A percentile compares a stretch with the other conserved stretches of the same genome.
Evolutionary conservation across 495 filamentous ascomycete species (phyloP).

Genomic region (Barbatosphaeria neglecta): DNA sequence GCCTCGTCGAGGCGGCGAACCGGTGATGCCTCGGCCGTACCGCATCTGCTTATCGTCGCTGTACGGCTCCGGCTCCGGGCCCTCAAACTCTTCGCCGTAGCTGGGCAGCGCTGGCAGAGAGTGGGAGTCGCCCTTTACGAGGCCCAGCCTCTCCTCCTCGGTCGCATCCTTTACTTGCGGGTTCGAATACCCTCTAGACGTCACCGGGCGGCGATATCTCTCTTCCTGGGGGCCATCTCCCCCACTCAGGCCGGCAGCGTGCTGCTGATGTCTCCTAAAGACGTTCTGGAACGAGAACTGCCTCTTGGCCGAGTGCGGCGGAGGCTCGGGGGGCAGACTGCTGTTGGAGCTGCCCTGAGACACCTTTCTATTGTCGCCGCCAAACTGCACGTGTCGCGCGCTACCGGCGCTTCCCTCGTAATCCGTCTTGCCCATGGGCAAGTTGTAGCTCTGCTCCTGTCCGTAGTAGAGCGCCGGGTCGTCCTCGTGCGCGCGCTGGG

Average conservation of each 20-base stretch:
- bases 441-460: conserved; percentile 12
- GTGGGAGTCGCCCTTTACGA: conserved; percentile 64
- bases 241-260: conserved; percentile 18
- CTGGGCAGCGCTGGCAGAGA: conserved; percentile 28
- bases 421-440: conserved; percentile 16
- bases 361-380: conserved; percentile 5
- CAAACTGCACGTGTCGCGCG: conserved; percentile 27
- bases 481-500: conserved; percentile 31
- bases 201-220: conserved; percentile 22
- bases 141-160: conserved; percentile 79
- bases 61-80: conserved; percentile 18
- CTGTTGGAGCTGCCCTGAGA: conserved; percentile 20
- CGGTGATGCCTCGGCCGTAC: conserved; percentile 32
- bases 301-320: conserved; percentile 47
- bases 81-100: conserved; percentile 24
- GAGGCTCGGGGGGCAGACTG: conserved; percentile 31
- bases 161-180: conserved; percentile 47
- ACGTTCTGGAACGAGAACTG: conserved; percentile 90
- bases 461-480: conserved; percentile 31
- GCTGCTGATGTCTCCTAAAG: conserved; percentile 42
- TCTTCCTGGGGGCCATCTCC: conserved; percentile 20
- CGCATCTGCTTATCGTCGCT: conserved; percentile 22
- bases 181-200: conserved; percentile 35
- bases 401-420: conserved; percentile 26
- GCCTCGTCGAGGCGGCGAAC: conserved; percentile 11